A percentile compares a stretch with the other conserved stretches of the same genome.
These are phyloP conservation scores for Nicotiana tomentosiformis DNA, from an alignment of 257 asterid species.

Conservation along the genomic window DNA sequence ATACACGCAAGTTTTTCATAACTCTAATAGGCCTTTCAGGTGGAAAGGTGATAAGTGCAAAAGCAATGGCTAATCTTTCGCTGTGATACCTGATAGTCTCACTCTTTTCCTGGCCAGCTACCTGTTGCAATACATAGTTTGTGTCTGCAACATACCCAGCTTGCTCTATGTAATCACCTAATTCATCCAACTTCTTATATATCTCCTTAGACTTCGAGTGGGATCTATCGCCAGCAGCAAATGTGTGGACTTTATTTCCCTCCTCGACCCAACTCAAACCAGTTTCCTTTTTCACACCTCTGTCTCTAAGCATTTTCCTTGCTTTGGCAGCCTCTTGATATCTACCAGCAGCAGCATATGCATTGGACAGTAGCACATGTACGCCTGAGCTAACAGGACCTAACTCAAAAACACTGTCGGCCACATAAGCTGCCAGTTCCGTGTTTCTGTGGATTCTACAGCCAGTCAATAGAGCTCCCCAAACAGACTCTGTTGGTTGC, in stretches of 20 bases:
- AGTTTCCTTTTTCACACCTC: constrained; percentile 75
- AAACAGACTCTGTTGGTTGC: constrained; percentile 65
- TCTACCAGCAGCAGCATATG: constrained; percentile 78
- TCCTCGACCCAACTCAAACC: constrained; percentile 94
- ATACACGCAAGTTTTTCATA: constrained; percentile 79
- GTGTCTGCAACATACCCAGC: constrained; percentile 76
- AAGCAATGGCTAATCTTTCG: constrained; percentile 86
- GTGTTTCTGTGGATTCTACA: constrained; percentile 61
- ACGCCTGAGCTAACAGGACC: constrained; percentile 73
- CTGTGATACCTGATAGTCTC: constrained; percentile 65
- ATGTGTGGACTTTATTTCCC: constrained; percentile 62
- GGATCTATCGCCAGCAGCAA: constrained; percentile 68
- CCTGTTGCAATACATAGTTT: constrained; percentile 48
- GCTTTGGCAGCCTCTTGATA: constrained; percentile 86
- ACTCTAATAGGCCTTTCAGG: constrained; percentile 60
- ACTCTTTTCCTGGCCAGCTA: constrained; percentile 56
- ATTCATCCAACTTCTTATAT: constrained; percentile 53
- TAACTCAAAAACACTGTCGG: constrained; percentile 60
- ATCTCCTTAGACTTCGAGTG: constrained; percentile 50
- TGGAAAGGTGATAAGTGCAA: constrained; percentile 60
- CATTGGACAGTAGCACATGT: constrained; percentile 61
- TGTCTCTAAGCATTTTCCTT: constrained; percentile 63
- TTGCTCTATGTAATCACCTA: constrained; percentile 47
- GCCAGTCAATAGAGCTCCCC: constrained; percentile 91
- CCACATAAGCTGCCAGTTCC: constrained; percentile 69